Percentiles rank a stretch among this genome's conserved stretches.
Conservation (phyloP, 257 asterid genomes). For the Rubia yunnanensis region DNA sequence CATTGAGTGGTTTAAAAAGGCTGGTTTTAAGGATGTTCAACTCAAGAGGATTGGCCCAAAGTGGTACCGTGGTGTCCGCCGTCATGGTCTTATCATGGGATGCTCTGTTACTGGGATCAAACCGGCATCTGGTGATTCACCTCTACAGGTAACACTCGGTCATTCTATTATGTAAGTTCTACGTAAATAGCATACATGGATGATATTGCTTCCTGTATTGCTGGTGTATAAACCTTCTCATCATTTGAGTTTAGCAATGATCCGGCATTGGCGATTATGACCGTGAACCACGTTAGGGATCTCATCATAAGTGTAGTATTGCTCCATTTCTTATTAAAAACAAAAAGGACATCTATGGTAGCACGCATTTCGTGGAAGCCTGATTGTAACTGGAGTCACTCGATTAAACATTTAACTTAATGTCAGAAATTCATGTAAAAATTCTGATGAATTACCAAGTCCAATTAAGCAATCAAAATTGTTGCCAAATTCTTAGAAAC, state of each 20-base stretch:
- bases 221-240: neutral
- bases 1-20: constrained; percentile 86
- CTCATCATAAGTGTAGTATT: neutral
- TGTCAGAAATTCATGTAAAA: neutral
- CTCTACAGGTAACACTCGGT: constrained; percentile 54
- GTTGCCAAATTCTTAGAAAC: neutral
- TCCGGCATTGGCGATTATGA: neutral
- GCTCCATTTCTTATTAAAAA: neutral
- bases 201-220: neutral
- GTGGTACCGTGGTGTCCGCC: constrained; percentile 96
- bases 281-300: neutral
- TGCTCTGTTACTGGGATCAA: constrained; percentile 91
- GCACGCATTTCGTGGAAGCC: neutral
- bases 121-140: constrained; percentile 85
- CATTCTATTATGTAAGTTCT: neutral
- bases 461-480: too few relatives aligned
- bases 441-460: neutral
- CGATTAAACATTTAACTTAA: neutral
- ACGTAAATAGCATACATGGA: neutral
- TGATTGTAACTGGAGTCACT: neutral
- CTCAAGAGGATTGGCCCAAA: constrained; percentile 92
- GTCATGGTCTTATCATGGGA: constrained; percentile 98
- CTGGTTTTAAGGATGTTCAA: constrained; percentile 82
- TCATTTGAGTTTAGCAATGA: neutral
- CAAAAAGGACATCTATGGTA: neutral